phyloP scores from a whole-genome alignment of 2,329 filamentous ascomycete genomes.

The Fusarium agapanthi region DNA sequence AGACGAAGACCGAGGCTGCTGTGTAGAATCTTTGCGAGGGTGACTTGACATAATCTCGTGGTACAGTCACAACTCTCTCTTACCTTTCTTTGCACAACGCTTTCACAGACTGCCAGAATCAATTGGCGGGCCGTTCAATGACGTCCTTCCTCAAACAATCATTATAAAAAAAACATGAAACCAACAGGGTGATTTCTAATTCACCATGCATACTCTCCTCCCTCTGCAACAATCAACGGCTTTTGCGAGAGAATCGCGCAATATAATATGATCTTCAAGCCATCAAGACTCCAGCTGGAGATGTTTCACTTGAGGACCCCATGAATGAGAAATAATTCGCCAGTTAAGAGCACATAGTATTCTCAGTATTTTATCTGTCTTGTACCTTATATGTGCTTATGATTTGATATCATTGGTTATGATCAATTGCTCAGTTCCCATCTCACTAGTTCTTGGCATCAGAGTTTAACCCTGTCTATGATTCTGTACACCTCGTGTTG shows the following conservation, averaged over 20 bases:
- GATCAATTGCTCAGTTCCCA: not conserved
- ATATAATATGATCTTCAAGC: not conserved
- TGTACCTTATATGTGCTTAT: not conserved
- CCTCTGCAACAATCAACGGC: not conserved
- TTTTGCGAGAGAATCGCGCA: too few species aligned
- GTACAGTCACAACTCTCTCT: not conserved
- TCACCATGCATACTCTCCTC: not conserved
- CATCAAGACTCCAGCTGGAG: not conserved
- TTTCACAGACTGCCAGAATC: not conserved
- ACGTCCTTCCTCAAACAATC: not conserved
- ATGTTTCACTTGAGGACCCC: not conserved
- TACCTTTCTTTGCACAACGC: not conserved
- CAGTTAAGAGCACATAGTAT: not conserved
- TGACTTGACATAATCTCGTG: not conserved
- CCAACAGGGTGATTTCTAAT: not conserved
- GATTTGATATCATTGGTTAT: not conserved
- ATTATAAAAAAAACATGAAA: not conserved
- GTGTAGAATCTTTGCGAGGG: not conserved
- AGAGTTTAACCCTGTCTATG: not conserved
- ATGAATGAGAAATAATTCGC: not conserved
- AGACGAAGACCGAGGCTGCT: constrained; percentile 6
- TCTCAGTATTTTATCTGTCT: too few species aligned
- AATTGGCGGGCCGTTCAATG: not conserved
- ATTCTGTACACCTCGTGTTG: not conserved
- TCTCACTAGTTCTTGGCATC: not conserved